Evolutionary conservation across 441 rosid genomes (phyloP).

Genomic region (Hura crepitans): DNA sequence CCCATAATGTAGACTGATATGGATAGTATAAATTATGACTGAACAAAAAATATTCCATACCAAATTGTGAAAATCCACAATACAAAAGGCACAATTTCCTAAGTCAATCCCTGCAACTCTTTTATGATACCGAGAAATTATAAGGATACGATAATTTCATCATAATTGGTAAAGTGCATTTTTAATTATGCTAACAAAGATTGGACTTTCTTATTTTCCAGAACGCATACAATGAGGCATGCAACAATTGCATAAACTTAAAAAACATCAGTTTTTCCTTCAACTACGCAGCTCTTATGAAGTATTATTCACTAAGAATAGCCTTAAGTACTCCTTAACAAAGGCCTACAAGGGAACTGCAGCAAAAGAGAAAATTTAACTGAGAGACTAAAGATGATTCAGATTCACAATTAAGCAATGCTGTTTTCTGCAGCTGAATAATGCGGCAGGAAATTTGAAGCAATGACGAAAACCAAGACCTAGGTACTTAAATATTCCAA

Average conservation of each 20-base stretch:
- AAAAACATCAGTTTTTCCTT: neutral
- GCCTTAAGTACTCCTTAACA: neutral
- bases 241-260: neutral
- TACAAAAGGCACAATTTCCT: neutral
- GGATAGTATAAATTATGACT: no score
- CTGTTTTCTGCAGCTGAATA: neutral
- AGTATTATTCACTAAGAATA: neutral
- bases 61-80: no score
- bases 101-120: neutral
- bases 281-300: neutral
- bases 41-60: no score
- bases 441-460: constrained; percentile 2
- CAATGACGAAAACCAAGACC: neutral
- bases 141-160: neutral
- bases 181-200: neutral
- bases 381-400: neutral
- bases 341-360: neutral
- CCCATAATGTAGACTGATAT: no score
- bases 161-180: neutral
- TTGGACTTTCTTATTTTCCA: neutral
- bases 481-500: neutral
- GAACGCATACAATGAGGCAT: neutral
- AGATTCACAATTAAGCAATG: neutral
- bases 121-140: neutral
- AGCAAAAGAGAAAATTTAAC: neutral